These are phyloP conservation scores for Hypoxylon sp. DNA, from an alignment of 2,329 filamentous ascomycete genomes.

Conservation along the genomic window DNA sequence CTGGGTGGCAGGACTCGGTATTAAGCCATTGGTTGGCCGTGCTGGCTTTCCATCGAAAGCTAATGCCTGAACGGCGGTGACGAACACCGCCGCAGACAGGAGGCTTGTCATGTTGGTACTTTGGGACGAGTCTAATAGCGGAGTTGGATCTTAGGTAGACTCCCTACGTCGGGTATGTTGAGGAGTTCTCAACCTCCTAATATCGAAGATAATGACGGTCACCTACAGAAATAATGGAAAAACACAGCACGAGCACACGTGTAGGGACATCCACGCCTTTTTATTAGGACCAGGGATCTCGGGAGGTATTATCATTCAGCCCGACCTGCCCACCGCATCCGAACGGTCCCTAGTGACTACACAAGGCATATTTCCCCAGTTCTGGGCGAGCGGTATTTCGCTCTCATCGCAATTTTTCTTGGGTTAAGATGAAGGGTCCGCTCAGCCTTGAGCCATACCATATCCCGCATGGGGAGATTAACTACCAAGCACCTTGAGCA, in stretches of 20 bases:
- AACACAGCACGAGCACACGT: slow-evolving; percentile 19
- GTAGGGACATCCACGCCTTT: slow-evolving; percentile 29
- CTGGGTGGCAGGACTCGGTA: slow-evolving; percentile 56
- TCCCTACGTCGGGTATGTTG: slow-evolving; percentile 31
- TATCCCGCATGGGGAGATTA: slow-evolving; percentile 49
- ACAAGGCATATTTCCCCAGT: slow-evolving; percentile 41
- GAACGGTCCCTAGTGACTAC: slow-evolving; percentile 20
- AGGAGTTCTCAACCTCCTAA: slow-evolving; percentile 17
- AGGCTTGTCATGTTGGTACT: slow-evolving; percentile 49
- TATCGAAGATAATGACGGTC: slow-evolving; percentile 22
- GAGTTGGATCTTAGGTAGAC: background rate
- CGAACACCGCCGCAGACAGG: slow-evolving; percentile 52
- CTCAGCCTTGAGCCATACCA: slow-evolving; percentile 46
- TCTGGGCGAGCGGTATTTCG: slow-evolving; percentile 21
- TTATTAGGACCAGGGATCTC: slow-evolving; percentile 33
- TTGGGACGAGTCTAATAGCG: slow-evolving; percentile 6
- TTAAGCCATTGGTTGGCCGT: slow-evolving; percentile 54
- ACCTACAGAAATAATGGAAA: slow-evolving; percentile 30
- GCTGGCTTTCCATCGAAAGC: slow-evolving; percentile 54
- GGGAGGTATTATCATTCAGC: slow-evolving; percentile 12
- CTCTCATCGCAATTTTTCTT: slow-evolving; percentile 14
- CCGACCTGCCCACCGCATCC: slow-evolving; percentile 20
- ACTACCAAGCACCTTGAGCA: slow-evolving; percentile 45
- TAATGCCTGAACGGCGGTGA: slow-evolving; percentile 55
- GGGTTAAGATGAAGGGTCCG: slow-evolving; percentile 30